Percentiles rank a stretch among this genome's conserved stretches.
Evolutionary conservation across 306 rosid species (phyloP).

Genomic region (Gleditsia sinensis): DNA sequence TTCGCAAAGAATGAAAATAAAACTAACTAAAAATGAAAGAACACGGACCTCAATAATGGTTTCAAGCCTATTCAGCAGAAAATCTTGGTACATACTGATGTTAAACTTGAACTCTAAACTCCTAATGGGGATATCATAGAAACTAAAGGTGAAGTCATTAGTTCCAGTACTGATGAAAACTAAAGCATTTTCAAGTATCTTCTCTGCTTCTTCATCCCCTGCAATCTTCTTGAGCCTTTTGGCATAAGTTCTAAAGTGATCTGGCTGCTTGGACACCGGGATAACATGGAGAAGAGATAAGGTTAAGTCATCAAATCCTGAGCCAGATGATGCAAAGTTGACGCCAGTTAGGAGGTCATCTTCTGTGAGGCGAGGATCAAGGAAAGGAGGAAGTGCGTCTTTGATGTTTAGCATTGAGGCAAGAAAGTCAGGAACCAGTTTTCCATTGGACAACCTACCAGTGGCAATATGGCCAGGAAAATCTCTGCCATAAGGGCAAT

Average conservation of each 20-base stretch:
- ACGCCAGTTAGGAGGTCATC: constrained; percentile 46
- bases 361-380: constrained; percentile 37
- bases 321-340: constrained; percentile 42
- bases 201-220: constrained; percentile 39
- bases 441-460: constrained; percentile 54
- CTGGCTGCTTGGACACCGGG: constrained; percentile 38
- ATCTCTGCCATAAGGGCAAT: constrained; percentile 48
- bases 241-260: constrained; percentile 35
- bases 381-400: constrained; percentile 46
- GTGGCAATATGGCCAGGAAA: constrained; percentile 44
- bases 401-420: constrained; percentile 42
- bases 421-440: constrained; percentile 45
- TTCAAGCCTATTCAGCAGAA: constrained; percentile 35
- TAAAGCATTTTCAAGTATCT: constrained; percentile 30
- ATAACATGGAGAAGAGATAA: not conserved
- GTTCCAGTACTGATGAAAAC: constrained; percentile 46
- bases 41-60: constrained; percentile 40
- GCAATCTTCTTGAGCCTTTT: constrained; percentile 32
- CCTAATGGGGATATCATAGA: constrained; percentile 43
- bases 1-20: too few species aligned
- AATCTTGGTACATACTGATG: constrained; percentile 49
- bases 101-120: constrained; percentile 25
- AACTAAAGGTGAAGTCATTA: constrained; percentile 47
- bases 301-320: constrained; percentile 45
- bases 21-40: too few species aligned